Base-by-base conservation (phyloP, 805 yeast species). In the Lipomyces anomalus region DNA sequence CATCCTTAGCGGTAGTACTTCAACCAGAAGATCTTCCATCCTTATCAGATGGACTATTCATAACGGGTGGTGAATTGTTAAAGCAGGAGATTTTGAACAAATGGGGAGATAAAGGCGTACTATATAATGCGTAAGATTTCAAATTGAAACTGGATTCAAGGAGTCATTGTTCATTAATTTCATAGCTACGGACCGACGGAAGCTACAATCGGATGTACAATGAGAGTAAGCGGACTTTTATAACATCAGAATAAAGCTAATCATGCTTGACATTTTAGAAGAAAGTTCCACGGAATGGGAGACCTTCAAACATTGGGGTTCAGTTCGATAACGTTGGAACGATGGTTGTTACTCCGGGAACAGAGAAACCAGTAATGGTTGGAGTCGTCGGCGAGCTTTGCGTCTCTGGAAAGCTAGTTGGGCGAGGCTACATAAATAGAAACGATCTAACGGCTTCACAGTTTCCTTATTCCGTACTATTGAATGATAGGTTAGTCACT, bases 1-100 rank as follows among this genome's bases (percentile, higher is more conserved):
- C 61, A 3, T 45, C 58, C 4, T 34, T 86, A 45, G 95, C 95
- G 47, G 92, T 94, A 22, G 83, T 94, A 59, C 73, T 86, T 62
- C 76, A 90, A 71, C 94, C 95, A 30, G 95, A 84, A 67, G 53
- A 39, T 17, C 53, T 55, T 5, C 58, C 56, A 7, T 48, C 45
- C 2, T 50, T 57, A 2, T 42, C 46, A 30, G 23, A 43, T 9
- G 60, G 60, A 18, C 43, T 57, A 17, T 57, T 57, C 28, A 57
- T 57, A 35, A 57, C 61, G 6, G 61, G 61, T 5, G 61, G 61
- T 3, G 61, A 57, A 34, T 47, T 52, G 26, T 39, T 57, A 17
- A 56, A 50, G 24, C 47, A 39, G n/a, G 61, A 57, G 35, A 48
- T 57, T 4, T 33, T 57, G 16, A 54, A 56, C 17, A 32, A 26